These are phyloP conservation scores for Brettanomyces anomalus DNA, from an alignment of 805 yeast genomes.

Conservation along the genomic window DNA sequence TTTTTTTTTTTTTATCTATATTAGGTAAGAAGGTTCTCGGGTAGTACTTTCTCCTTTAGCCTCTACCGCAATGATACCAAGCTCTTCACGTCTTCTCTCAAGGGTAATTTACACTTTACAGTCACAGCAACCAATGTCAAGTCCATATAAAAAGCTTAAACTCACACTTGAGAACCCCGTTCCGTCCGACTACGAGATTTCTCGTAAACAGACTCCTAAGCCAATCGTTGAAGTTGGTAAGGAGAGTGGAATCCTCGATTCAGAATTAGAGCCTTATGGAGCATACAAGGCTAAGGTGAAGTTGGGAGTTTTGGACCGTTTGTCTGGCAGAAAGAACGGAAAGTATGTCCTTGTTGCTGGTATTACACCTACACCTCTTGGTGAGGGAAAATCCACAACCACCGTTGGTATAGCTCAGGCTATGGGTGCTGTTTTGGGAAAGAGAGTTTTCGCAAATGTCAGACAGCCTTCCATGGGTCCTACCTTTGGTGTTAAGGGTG, in stretches of 20 bases:
- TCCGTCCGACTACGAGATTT: constrained; percentile 86
- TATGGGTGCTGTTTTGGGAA: constrained; percentile 78
- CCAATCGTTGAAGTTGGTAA: constrained; percentile 63
- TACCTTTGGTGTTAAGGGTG: constrained; percentile 97
- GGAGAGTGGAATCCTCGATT: constrained; percentile 71
- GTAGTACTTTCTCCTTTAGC: too few species aligned
- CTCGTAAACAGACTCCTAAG: constrained; percentile 84
- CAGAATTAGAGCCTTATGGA: constrained; percentile 84
- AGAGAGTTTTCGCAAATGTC: constrained; percentile 84
- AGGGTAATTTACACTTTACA: not conserved
- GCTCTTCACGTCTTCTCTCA: not conserved
- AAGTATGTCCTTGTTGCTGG: constrained; percentile 91
- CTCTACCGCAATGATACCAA: too few species aligned
- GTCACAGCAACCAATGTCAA: not conserved
- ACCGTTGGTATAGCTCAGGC: constrained; percentile 97
- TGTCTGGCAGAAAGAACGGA: constrained; percentile 58
- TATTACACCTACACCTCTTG: constrained; percentile 96
- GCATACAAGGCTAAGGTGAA: constrained; percentile 83
- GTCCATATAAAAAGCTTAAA: constrained; percentile 27
- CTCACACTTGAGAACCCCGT: constrained; percentile 48
- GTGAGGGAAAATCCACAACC: constrained; percentile 96
- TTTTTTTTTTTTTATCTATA: too few species aligned
- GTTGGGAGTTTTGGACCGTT: constrained; percentile 60
- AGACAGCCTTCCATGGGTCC: constrained; percentile 99
- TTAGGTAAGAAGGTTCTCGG: too few species aligned